Evolutionary conservation across 140 eudicot species (phyloP).

Genomic region (Flaveria floridana): DNA sequence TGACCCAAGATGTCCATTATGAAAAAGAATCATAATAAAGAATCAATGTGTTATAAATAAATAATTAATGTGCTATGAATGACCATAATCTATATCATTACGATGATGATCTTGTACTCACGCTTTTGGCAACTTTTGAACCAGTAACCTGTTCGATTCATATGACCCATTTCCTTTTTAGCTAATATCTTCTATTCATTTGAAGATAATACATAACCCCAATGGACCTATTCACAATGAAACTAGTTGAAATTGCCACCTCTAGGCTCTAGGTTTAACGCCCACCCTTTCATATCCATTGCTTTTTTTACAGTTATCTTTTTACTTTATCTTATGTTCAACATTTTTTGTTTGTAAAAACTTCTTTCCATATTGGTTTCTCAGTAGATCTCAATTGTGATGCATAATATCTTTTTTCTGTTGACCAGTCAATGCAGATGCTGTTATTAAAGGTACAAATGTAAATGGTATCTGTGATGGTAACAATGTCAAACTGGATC

Average conservation of each 20-base stretch:
- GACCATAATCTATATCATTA: too few species aligned
- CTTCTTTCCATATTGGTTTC: background rate
- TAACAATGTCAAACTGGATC: constrained; percentile 42
- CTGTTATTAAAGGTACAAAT: constrained; percentile 79
- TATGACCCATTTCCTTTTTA: background rate
- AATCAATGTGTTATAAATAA: background rate
- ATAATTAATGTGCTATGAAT: too few species aligned
- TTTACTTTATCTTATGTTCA: background rate
- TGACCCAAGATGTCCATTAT: background rate
- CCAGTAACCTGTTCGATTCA: background rate
- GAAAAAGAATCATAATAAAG: background rate
- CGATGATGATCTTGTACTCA: too few species aligned
- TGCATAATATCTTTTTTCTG: background rate
- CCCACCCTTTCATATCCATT: background rate
- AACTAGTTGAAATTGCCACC: background rate
- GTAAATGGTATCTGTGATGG: constrained; percentile 55
- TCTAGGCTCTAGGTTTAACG: background rate
- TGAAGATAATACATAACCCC: background rate
- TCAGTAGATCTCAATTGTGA: constrained; percentile 4
- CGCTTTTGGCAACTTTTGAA: background rate
- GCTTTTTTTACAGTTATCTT: background rate
- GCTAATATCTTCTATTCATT: background rate
- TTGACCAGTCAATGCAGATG: constrained; percentile 81
- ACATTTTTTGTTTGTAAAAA: background rate
- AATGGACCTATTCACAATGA: background rate